Percentiles rank a stretch among this genome's conserved stretches.
These are phyloP conservation scores for Cercospora sp. DNA, from an alignment of 2,329 filamentous ascomycete genomes.

Conservation along the genomic window DNA sequence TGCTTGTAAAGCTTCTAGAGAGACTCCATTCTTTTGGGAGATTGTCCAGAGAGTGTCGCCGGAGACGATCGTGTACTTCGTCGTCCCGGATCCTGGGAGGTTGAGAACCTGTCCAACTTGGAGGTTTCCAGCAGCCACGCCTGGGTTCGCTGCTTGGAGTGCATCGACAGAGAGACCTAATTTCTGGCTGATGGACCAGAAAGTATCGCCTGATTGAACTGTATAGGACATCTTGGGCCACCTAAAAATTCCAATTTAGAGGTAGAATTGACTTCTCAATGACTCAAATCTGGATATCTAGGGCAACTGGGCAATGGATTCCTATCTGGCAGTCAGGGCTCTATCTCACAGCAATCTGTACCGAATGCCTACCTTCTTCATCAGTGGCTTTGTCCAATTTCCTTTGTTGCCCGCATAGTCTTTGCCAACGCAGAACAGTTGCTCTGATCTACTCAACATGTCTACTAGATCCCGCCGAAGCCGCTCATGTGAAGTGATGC, in stretches of 20 bases:
- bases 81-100: neutral
- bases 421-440: neutral
- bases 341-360: neutral
- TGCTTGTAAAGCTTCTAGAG: conserved; percentile 3
- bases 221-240: conserved; percentile 8
- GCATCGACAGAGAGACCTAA: conserved; percentile 7
- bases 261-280: neutral
- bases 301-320: neutral
- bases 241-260: neutral
- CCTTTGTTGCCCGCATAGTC: neutral
- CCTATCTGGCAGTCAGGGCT: neutral
- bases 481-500: neutral
- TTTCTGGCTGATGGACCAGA: conserved; percentile 15
- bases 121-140: neutral
- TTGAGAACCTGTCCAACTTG: conserved; percentile 17
- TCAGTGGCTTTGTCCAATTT: neutral
- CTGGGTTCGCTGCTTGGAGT: conserved; percentile 13
- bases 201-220: conserved; percentile 11
- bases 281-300: neutral
- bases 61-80: conserved; percentile 10
- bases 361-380: neutral
- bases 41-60: conserved; percentile 15
- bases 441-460: neutral
- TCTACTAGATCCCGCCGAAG: neutral
- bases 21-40: conserved; percentile 1